phyloP scores from a whole-genome alignment of 2,329 filamentous ascomycete species.

The Onygenales sp. region DNA sequence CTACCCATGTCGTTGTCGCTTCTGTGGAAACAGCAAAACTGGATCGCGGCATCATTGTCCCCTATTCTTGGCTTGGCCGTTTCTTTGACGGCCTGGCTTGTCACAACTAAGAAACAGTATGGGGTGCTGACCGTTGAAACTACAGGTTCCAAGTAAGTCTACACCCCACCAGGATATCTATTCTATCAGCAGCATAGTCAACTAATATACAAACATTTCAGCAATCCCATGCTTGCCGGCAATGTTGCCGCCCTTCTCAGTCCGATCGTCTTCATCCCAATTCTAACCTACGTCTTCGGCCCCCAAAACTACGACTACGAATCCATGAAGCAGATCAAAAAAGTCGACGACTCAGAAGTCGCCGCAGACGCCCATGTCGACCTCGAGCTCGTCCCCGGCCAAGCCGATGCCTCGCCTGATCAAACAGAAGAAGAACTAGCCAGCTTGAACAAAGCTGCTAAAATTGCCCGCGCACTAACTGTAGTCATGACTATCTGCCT shows the following conservation, averaged over 20 bases:
- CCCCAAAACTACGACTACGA: slow-evolving; percentile 75
- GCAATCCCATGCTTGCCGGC: slow-evolving; percentile 73
- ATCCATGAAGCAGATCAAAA: slow-evolving; percentile 70
- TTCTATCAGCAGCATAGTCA: background rate
- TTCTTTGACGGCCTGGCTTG: slow-evolving; percentile 66
- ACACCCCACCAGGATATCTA: background rate
- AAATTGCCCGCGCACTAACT: slow-evolving; percentile 49
- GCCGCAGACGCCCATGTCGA: slow-evolving; percentile 55
- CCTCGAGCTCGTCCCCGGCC: slow-evolving; percentile 53
- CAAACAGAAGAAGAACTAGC: slow-evolving; percentile 34
- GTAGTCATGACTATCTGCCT: slow-evolving; percentile 58
- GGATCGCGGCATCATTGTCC: slow-evolving; percentile 59
- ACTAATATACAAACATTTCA: slow-evolving; percentile 5
- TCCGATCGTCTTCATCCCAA: slow-evolving; percentile 62
- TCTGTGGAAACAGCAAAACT: slow-evolving; percentile 71
- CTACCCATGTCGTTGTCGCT: slow-evolving; percentile 73
- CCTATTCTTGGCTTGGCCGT: slow-evolving; percentile 61
- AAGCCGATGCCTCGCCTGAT: slow-evolving; percentile 28
- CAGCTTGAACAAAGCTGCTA: slow-evolving; percentile 45
- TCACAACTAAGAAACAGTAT: slow-evolving; percentile 61
- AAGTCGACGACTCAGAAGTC: slow-evolving; percentile 67
- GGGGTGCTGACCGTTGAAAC: slow-evolving; percentile 60
- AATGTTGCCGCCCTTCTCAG: slow-evolving; percentile 76
- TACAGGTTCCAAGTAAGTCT: slow-evolving; percentile 61
- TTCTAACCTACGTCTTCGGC: slow-evolving; percentile 64